Evolutionary conservation across 1,139 yeast genomes (phyloP), one percentile per base, ranked within the genome.

Genomic region (Eremothecium cymbalariae): DNA sequence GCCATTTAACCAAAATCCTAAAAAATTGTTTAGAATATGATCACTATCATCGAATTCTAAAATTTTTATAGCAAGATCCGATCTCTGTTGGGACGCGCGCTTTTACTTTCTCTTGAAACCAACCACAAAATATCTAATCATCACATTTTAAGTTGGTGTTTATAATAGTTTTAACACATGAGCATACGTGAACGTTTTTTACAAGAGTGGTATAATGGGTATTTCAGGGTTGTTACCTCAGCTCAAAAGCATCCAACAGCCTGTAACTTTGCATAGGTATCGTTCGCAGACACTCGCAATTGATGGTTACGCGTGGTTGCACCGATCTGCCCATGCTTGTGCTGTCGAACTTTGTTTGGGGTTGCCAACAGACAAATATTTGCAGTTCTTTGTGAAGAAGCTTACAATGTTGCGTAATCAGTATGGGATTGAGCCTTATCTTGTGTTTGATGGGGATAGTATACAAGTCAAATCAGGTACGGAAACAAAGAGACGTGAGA

Each of bases 281-380:
- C 60, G 73, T 11, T 96, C 95, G 2, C 70, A 77, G 50, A 77
- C 85, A 0, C 63, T 93, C 30, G 99, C 95, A 0, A 78, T 93
- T 15, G 99, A 93, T 54, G 90, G 95, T 1, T 93, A 86, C 53
- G 90, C 96, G 1, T 93, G 99, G 99, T 69, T 93, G 8, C 98
- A 93, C 59, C 73, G 85, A 42, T 88, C 94, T 2, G 75, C 84
- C 3, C 70, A 80, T 31, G 66, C 85, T 9, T 88, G 98, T 60
- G 83, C 97, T 0, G 74, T 74, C 57, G 95, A 90, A 36, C 64
- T 93, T 32, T 86, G 88, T 8, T 64, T 71, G 39, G 84, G 76
- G 17, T 60, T 63, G 34, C 86, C 88, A 0, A 85, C 97, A 0
- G 64, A 70, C 5, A 71, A 70, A 46, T 83, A 80, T 51, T 57